These are phyloP conservation scores for Neofusicoccum cordaticola DNA, from an alignment of 2,329 filamentous ascomycete species.

Conservation along the genomic window DNA sequence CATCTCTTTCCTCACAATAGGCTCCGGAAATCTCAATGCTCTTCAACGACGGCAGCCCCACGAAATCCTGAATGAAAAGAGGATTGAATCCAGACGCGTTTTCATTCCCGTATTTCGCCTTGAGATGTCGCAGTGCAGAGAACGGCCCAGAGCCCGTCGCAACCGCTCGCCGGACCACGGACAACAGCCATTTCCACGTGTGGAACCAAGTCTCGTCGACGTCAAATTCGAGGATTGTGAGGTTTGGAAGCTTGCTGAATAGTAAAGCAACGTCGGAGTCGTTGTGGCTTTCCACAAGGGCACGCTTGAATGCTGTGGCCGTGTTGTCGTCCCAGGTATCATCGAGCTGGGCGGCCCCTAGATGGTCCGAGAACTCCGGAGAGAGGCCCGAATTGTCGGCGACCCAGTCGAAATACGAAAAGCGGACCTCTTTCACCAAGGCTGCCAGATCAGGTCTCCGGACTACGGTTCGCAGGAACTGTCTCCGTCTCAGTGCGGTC, in stretches of 20 bases:
- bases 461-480: background rate
- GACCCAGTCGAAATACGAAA: background rate
- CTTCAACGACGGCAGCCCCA: background rate
- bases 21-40: background rate
- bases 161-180: background rate
- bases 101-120: background rate
- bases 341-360: background rate
- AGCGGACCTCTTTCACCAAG: background rate
- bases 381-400: background rate
- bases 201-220: conserved; percentile 5
- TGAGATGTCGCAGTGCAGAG: background rate
- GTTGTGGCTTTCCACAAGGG: background rate
- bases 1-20: background rate
- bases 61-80: background rate
- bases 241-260: background rate
- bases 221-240: background rate
- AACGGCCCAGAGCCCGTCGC: background rate
- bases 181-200: background rate
- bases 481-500: background rate
- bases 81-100: background rate
- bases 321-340: background rate
- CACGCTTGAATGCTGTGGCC: background rate
- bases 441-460: background rate
- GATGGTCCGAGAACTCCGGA: background rate
- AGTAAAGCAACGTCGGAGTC: background rate